Base-by-base conservation (phyloP, 495 filamentous ascomycete species). In the Aspergillus bertholletiae region DNA sequence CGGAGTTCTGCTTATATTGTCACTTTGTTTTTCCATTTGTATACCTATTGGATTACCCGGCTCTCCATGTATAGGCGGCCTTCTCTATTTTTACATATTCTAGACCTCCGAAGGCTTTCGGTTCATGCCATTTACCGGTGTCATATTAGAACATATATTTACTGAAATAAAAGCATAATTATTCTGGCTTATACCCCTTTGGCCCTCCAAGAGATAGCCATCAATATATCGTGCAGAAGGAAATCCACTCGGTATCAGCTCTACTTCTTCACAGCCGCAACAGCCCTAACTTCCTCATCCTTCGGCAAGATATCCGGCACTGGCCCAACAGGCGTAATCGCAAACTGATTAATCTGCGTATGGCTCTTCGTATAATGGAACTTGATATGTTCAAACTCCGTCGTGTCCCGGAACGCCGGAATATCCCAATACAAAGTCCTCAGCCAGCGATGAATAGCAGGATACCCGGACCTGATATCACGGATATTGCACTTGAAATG, bases 401-500 rank as follows among this genome's bases (percentile, higher is more conserved):
- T 87, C 34, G 86, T 89, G 4, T 84, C 80, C 55, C 65, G 58
- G 64, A 88, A 86, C 49, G 79, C 82, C 15, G 75, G 76, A 11
- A 76, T 54, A 63, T 88, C 81, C 88, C 88, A 91, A 63, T 89
- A 90, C 54, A 89, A 62, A 20, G 73, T 66, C 7, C 86, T 71
- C 53, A 90, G 56, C 88, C 88, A 90, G 45, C 71, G 73, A 59
- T 90, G 85, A 41, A 90, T 71, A 49, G 75, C 70, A 23, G 87
- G 88, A 62, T 84, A 93, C 6, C 89, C 90, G 21, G 81, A 83
- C 3, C 92, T 73, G 53, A 96, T 95, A 71, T 90, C 89, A 7
- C 85, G 78, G 35, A 96, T 68, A 66, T 96, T 96, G 65, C 88
- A 92, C 76, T 96, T 96, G 78, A 96, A 96, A 69, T 95, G 89